Evolutionary conservation across 345 rosid species (phyloP), one percentile per base, ranked within the genome.

Genomic region (Heritiera littoralis): DNA sequence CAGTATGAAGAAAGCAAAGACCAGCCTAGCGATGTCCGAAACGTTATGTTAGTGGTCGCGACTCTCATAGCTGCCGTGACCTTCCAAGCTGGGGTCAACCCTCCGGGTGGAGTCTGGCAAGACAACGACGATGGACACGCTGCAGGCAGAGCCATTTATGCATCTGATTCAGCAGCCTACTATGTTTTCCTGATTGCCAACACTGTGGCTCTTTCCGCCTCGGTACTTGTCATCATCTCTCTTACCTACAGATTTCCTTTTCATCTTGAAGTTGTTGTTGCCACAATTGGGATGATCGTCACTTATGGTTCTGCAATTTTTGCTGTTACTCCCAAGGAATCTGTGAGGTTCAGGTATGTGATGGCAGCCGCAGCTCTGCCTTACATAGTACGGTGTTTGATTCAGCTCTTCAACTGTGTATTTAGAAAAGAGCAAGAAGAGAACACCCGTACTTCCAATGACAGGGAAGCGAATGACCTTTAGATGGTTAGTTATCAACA

Each of bases 231-330:
- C 12, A 65, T 79, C 11, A 23, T 66, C 1, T 78, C n/a, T n/a
- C 59, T 80, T 49, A 75, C 85, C 14, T 48, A 65, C 56, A 72
- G 8, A 20, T 83, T 68, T 63, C 85, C 86, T 13, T 74, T 83
- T n/a, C 68, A 72, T 63, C 10, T 79, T 3, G 78, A 85, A 28
- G 66, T 83, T 1, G 43, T 40, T 52, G 74, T 75, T 14, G 84
- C 82, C 2, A 78, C 78, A 0, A 5, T 35, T 14, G 52, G 79
- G 0, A 78, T 86, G 85, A 6, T 79, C 14, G 48, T 81, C 0
- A 84, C 84, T 4, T 83, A 78, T 2, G 81, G 28, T 0, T 79
- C 80, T 18, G 79, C 86, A 2, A 58, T 82, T 43, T 80, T 80
- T 46, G 80, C 82, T 32, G 79, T 82, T 5, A 72, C 77, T 2